Conservation (phyloP, 2,329 filamentous ascomycete species). For the Penicillium sp. region DNA sequence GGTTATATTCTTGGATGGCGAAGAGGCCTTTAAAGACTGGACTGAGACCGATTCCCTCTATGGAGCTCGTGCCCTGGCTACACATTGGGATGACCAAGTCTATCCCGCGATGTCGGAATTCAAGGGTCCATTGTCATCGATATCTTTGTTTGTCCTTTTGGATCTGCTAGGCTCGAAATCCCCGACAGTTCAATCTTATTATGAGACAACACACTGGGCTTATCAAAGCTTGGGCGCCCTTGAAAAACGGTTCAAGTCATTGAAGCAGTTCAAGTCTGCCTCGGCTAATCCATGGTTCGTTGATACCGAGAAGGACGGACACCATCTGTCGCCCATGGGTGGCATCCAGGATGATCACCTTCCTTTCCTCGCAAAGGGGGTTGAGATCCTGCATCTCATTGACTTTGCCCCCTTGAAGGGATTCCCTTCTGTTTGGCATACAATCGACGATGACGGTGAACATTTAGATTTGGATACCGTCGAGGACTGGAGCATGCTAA, state of each 20-base stretch:
- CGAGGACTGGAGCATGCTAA: constrained; percentile 82
- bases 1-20: constrained; percentile 86
- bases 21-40: constrained; percentile 87
- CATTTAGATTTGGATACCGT: constrained; percentile 79
- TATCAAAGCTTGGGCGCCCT: constrained; percentile 73
- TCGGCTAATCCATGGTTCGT: constrained; percentile 59
- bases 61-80: constrained; percentile 77
- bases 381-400: constrained; percentile 87
- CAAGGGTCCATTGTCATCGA: constrained; percentile 71
- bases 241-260: constrained; percentile 69
- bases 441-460: constrained; percentile 74
- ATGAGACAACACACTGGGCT: constrained; percentile 88
- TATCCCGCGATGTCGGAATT: constrained; percentile 74
- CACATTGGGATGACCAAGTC: constrained; percentile 70
- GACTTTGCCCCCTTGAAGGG: constrained; percentile 56
- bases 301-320: constrained; percentile 58
- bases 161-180: constrained; percentile 75
- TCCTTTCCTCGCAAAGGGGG: constrained; percentile 82
- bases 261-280: constrained; percentile 66
- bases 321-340: constrained; percentile 48
- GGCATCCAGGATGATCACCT: constrained; percentile 82
- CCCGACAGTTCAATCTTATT: constrained; percentile 79
- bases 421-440: constrained; percentile 87
- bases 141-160: constrained; percentile 85
- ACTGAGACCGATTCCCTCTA: constrained; percentile 81